Evolutionary conservation across 2,329 filamentous ascomycete genomes (phyloP).

Genomic region (Cytospora piceicola): DNA sequence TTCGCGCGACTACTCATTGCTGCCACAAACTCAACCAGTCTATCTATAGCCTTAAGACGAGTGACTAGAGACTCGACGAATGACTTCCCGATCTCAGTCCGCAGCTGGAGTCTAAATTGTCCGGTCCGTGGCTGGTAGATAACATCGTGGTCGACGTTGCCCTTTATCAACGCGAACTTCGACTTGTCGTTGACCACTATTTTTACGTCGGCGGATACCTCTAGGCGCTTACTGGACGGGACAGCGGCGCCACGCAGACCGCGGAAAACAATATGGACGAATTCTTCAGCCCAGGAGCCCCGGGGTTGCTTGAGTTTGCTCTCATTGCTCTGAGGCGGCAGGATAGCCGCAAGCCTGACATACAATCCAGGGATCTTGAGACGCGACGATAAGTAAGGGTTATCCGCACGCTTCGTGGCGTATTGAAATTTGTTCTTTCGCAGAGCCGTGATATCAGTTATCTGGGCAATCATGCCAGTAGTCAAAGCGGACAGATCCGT

Average conservation of each 20-base stretch:
- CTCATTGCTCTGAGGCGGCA: slow-evolving; percentile 34
- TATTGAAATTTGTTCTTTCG: slow-evolving; percentile 50
- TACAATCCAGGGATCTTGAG: slow-evolving; percentile 54
- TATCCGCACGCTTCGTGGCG: slow-evolving; percentile 37
- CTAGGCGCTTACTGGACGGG: slow-evolving; percentile 35
- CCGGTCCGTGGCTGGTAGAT: slow-evolving; percentile 63
- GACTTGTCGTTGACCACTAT: slow-evolving; percentile 57
- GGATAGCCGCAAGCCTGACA: slow-evolving; percentile 53
- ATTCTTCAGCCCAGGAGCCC: slow-evolving; percentile 61
- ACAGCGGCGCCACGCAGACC: slow-evolving; percentile 42
- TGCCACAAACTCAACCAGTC: slow-evolving; percentile 71
- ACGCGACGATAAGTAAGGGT: slow-evolving; percentile 46
- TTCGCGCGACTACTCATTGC: slow-evolving; percentile 62
- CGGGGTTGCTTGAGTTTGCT: slow-evolving; percentile 35
- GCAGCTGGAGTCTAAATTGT: slow-evolving; percentile 65
- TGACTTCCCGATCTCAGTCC: slow-evolving; percentile 60
- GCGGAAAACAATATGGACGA: slow-evolving; percentile 61
- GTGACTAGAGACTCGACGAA: slow-evolving; percentile 62
- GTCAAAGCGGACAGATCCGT: slow-evolving; percentile 54
- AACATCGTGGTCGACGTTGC: slow-evolving; percentile 63
- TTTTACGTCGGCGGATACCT: slow-evolving; percentile 55
- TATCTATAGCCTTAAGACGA: slow-evolving; percentile 68
- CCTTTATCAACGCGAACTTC: slow-evolving; percentile 59
- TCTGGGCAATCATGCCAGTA: slow-evolving; percentile 56
- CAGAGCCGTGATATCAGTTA: slow-evolving; percentile 53